Base-by-base conservation (phyloP, 2,329 filamentous ascomycete species). In the Thelonectria rubi region DNA sequence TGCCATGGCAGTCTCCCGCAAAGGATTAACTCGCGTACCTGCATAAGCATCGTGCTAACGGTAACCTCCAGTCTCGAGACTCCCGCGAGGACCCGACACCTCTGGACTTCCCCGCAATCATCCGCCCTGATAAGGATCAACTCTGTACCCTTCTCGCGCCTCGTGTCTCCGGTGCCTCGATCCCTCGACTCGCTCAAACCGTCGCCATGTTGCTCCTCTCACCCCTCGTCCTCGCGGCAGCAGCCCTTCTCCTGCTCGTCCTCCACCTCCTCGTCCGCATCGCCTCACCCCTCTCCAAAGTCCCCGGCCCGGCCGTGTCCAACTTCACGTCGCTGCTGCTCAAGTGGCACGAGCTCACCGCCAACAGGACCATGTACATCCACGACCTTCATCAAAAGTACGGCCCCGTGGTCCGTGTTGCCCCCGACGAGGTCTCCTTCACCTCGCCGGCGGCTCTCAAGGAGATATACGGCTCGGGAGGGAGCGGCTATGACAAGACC, bases 401-500 rank as follows among this genome's bases (percentile, higher is more conserved):
- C 62, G 87, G 87, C 0, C 82, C 84, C 0, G 82, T 84, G 0
- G 84, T 90, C 17, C 81, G 87, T 5, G 70, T 89, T 30, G 81
- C 80, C 0, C 86, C 86, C 0, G 81, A 82, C 62, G 86, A 90
- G 73, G 82, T 87, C 3, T 84, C 84, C 0, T 88, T 89, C 63
- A 81, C 84, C 0, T 86, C 84, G 2, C 74, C 79, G 9, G 77
- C 80, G 9, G 87, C 84, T 0, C 74, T 88, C 54, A 88, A 86
- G 70, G 84, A 88, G 74, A 89, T 89, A 47, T 90, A 90, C 73
- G 81, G 82, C 65, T 84, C 84, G 0, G 82, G 83, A 0, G 86
- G 86, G 4, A 88, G 85, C 69, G 87, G 86, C 21, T 89, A 86
- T 70, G 85, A 89, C 70, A 89, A 89, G 77, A 88, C 86, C 0